Conservation (phyloP, 1,284 basidiomycete genomes). For the Limonomyces culmigenus region DNA sequence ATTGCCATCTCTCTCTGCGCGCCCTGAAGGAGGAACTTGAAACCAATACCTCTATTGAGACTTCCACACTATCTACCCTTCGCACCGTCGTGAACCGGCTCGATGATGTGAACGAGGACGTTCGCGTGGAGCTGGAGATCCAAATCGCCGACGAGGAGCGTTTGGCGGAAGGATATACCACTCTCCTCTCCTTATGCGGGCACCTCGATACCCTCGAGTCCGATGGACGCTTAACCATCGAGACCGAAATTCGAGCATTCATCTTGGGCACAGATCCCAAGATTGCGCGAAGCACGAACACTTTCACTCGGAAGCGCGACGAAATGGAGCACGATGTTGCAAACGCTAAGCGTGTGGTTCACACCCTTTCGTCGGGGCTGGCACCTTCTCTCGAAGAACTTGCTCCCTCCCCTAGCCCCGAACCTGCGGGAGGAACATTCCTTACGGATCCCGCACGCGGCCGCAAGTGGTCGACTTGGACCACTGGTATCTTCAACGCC, state of each 20-base stretch:
- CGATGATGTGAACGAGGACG: conserved; percentile 70
- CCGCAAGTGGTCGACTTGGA: too few relatives aligned
- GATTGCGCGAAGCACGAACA: conserved; percentile 28
- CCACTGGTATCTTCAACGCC: too few relatives aligned
- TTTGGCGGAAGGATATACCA: conserved; percentile 53
- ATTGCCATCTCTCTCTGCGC: conserved; percentile 49
- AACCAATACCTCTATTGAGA: too few relatives aligned
- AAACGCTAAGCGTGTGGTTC: conserved; percentile 39
- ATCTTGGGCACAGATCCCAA: conserved; percentile 35
- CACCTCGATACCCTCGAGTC: conserved; percentile 17
- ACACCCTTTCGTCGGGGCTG: too few relatives aligned
- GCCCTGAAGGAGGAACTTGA: conserved; percentile 29
- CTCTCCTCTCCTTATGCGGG: conserved; percentile 44
- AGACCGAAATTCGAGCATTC: conserved; percentile 41
- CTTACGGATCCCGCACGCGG: too few relatives aligned
- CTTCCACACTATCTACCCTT: conserved; percentile 22
- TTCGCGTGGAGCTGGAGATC: conserved; percentile 76
- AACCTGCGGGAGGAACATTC: too few relatives aligned
- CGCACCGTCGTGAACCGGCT: conserved; percentile 45
- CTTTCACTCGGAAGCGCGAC: conserved; percentile 42
- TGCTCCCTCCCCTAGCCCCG: too few relatives aligned
- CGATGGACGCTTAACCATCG: conserved; percentile 22
- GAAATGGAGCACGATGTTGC: conserved; percentile 75
- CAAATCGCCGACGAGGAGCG: conserved; percentile 65
- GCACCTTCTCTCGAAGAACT: too few relatives aligned